phyloP scores from a whole-genome alignment of 345 rosid genomes.

The Eucalyptus leucophloia region DNA sequence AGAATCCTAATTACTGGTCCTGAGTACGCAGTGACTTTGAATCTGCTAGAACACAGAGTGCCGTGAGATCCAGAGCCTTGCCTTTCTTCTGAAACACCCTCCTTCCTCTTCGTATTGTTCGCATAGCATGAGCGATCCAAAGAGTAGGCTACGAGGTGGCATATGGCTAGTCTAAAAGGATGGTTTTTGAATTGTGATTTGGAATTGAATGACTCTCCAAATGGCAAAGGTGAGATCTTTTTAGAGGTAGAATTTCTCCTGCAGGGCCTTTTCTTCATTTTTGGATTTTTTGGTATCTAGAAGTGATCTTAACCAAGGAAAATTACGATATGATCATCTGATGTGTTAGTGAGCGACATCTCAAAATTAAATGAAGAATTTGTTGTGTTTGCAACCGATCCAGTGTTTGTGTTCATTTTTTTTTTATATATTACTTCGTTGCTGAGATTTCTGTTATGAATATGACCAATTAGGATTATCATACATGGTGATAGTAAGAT shows the following conservation, averaged over 20 bases:
- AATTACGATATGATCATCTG: background rate
- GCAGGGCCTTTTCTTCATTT: background rate
- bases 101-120: background rate
- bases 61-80: background rate
- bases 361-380: background rate
- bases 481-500: background rate
- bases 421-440: background rate
- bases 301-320: background rate
- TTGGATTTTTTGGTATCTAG: background rate
- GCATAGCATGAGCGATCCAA: background rate
- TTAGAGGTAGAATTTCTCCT: background rate
- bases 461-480: background rate
- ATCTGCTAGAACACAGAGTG: background rate
- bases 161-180: background rate
- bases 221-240: background rate
- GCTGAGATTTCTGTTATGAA: background rate
- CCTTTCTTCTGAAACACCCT: background rate
- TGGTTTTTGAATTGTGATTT: background rate
- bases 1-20: background rate
- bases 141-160: background rate
- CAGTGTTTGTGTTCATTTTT: background rate
- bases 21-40: background rate
- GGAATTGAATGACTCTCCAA: background rate
- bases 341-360: background rate
- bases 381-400: background rate